phyloP scores from a whole-genome alignment of 2,329 filamentous ascomycete species.

The Cladosporium halotolerans region DNA sequence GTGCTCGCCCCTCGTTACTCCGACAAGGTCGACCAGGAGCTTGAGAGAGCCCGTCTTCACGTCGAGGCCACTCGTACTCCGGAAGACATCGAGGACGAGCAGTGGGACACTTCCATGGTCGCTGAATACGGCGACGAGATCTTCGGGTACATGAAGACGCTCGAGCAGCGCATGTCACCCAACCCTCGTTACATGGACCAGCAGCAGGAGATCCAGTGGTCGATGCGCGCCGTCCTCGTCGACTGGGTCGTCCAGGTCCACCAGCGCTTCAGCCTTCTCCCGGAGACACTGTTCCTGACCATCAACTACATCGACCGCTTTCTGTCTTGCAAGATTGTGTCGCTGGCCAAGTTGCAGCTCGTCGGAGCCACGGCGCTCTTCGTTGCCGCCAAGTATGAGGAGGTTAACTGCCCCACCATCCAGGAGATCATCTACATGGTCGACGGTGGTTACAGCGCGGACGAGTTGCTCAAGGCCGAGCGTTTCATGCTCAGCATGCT shows the following conservation, averaged over 20 bases:
- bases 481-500: slow-evolving; percentile 98
- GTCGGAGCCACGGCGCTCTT: slow-evolving; percentile 95
- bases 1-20: slow-evolving; percentile 69
- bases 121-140: slow-evolving; percentile 95
- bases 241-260: slow-evolving; percentile 98
- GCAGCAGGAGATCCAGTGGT: slow-evolving; percentile 97
- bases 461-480: slow-evolving; percentile 95
- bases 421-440: slow-evolving; percentile 98
- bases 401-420: slow-evolving; percentile 95
- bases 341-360: slow-evolving; percentile 87
- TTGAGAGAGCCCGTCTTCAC: slow-evolving; percentile 59
- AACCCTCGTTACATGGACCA: slow-evolving; percentile 94
- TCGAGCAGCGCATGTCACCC: slow-evolving; percentile 82
- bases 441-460: slow-evolving; percentile 77
- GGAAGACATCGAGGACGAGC: slow-evolving; percentile 81
- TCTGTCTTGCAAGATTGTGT: slow-evolving; percentile 88
- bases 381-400: slow-evolving; percentile 95
- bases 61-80: slow-evolving; percentile 60
- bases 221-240: slow-evolving; percentile 94
- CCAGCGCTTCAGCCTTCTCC: slow-evolving; percentile 79
- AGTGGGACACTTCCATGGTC: slow-evolving; percentile 95
- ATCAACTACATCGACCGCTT: slow-evolving; percentile 98
- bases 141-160: slow-evolving; percentile 80
- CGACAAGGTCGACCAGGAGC: slow-evolving; percentile 62
- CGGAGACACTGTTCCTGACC: slow-evolving; percentile 88